Evolutionary conservation across 176 grass and related monocot genomes (phyloP), one percentile per base, ranked within the genome.

Genomic region (Dactylis glomerata): DNA sequence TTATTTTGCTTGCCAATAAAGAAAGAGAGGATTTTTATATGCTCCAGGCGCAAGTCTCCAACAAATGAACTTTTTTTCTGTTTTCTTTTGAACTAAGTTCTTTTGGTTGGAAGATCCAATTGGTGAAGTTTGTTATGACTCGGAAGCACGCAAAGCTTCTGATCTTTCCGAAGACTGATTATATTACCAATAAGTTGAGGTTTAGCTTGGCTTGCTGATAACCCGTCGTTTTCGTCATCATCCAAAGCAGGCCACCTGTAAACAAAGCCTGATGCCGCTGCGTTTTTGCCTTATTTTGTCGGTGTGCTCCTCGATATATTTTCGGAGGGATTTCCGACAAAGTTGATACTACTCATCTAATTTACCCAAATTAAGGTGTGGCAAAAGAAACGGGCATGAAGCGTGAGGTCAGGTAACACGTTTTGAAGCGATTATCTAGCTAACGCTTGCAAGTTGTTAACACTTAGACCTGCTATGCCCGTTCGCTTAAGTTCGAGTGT

Each of bases 191-290:
- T 79, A 67, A 59, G 62, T 63, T 28, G 31, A 24, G 78, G 58
- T 17, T 17, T 77, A 64, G 70, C 47, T 74, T 19, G 70, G 70
- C 70, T 61, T 58, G 61, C 76, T 32, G 89, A 83, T 80, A 61
- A 83, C 26, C 57, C 24, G 42, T 81, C 76, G 0, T 74, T 91
- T 77, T 87, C 81, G 69, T 83, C 34, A 41, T n/a, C 70, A 50
- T 26, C 70, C 61, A 52, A 54, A 78, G 76, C 23, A 36, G 77
- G 51, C 62, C 34, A 77, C 76, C 81, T 68, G 78, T 65, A 61
- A 41, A 40, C 7, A 38, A 68, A 22, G 58, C 46, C 30, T 46
- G 30, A 1, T 44, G 24, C 8, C 30, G 16, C 14, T 51, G 49
- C 17, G 55, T 7, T 61, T 37, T 13, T 75, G n/a, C 44, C 8